Conservation (phyloP, 257 asterid species). For the Nicotiana tabacum region DNA sequence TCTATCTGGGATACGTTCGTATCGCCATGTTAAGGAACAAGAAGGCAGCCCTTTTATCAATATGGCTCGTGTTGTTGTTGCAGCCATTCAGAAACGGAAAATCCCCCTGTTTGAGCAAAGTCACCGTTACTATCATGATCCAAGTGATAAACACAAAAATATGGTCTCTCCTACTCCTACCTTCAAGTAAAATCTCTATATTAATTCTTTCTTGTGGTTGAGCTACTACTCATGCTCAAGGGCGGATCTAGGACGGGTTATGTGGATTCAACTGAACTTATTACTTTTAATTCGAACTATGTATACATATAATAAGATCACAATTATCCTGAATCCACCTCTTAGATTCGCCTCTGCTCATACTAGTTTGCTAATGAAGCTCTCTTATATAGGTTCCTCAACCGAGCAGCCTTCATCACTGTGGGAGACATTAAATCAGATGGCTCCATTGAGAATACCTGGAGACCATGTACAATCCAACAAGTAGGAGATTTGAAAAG, state of each 20-base stretch:
- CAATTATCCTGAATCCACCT: too few species aligned
- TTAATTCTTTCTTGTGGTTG: conserved; percentile 5
- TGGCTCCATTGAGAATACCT: conserved; percentile 20
- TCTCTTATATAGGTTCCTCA: conserved; percentile 20
- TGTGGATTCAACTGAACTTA: too few species aligned
- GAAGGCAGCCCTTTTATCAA: conserved; percentile 52
- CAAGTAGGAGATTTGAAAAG: conserved; percentile 46
- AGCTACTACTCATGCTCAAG: too few species aligned
- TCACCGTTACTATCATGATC: conserved; percentile 30
- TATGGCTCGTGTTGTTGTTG: conserved; percentile 45
- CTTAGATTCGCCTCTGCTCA: too few species aligned
- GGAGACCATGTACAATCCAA: conserved; percentile 38
- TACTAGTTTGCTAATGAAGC: not conserved
- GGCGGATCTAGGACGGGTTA: too few species aligned
- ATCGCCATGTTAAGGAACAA: conserved; percentile 27
- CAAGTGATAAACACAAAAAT: conserved; percentile 9
- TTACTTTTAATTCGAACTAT: too few species aligned
- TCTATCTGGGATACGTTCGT: conserved; percentile 18
- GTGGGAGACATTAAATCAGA: conserved; percentile 29
- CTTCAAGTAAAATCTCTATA: conserved; percentile 22
- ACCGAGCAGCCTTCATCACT: conserved; percentile 28
- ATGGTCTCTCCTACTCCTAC: conserved; percentile 15
- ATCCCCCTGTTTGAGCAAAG: conserved; percentile 19
- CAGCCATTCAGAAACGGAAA: conserved; percentile 41
- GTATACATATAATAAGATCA: too few species aligned